Percentiles rank a stretch among this genome's conserved stretches.
Evolutionary conservation across 1,284 basidiomycete genomes (phyloP).

Genomic region (Malassezia arunalokei): DNA sequence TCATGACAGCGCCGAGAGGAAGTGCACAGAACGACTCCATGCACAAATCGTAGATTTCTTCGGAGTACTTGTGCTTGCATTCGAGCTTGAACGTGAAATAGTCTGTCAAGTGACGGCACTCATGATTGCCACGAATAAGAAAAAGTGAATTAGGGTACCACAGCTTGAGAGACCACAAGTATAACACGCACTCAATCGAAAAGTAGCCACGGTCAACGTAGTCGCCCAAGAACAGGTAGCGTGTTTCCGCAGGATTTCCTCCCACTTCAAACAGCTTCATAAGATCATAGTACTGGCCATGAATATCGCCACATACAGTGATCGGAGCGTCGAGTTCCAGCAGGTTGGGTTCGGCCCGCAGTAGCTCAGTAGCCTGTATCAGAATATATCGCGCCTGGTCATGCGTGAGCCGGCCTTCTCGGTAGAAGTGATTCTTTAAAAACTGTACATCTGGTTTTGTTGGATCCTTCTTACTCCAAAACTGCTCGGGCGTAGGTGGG

Average conservation of each 20-base stretch:
- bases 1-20: constrained; percentile 85
- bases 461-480: constrained; percentile 49
- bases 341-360: constrained; percentile 73
- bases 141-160: constrained; percentile 46
- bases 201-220: constrained; percentile 46
- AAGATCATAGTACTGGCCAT: constrained; percentile 45
- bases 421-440: constrained; percentile 97
- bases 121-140: constrained; percentile 45
- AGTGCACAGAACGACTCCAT: constrained; percentile 76
- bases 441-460: constrained; percentile 62
- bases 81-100: constrained; percentile 47
- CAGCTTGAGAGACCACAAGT: constrained; percentile 44
- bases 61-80: constrained; percentile 47
- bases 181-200: constrained; percentile 45
- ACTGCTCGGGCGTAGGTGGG: constrained; percentile 81
- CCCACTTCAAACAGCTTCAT: constrained; percentile 47
- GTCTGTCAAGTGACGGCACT: constrained; percentile 45
- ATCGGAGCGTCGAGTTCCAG: constrained; percentile 85
- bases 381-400: constrained; percentile 81
- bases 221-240: constrained; percentile 45
- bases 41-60: constrained; percentile 45
- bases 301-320: constrained; percentile 51
- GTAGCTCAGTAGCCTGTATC: constrained; percentile 59
- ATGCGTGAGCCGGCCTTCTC: constrained; percentile 74
- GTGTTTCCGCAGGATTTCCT: constrained; percentile 44